A percentile compares a stretch with the other conserved stretches of the same genome.
phyloP scores from a whole-genome alignment of 371 early-diverging fungal genomes.

The Lichtheimia ornata region DNA sequence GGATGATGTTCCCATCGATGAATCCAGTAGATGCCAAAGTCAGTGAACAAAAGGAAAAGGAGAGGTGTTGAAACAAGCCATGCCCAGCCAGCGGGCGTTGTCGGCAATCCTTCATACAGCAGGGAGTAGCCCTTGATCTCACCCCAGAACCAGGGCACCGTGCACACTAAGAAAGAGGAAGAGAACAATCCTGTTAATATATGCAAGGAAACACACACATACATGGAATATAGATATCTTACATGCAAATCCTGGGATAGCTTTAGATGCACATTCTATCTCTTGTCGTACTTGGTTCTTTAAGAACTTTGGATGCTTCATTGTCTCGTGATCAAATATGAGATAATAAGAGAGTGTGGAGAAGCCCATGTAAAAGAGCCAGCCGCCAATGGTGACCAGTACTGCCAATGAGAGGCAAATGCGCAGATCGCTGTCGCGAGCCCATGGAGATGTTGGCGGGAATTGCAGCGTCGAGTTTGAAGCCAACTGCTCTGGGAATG shows the following conservation, averaged over 20 bases:
- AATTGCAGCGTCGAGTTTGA: constrained; percentile 11
- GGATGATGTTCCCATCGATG: constrained; percentile 92
- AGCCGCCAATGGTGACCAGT: constrained; percentile 71
- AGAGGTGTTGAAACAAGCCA: constrained; percentile 67
- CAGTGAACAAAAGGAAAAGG: constrained; percentile 88
- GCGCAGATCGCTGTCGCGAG: constrained; percentile 68
- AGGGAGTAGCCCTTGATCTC: constrained; percentile 87
- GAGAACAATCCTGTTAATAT: too few relatives aligned
- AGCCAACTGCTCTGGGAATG: constrained; percentile 34
- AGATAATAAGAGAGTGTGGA: constrained; percentile 77
- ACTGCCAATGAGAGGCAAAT: constrained; percentile 71
- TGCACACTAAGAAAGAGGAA: constrained; percentile 54
- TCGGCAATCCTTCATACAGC: constrained; percentile 62
- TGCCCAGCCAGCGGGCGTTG: constrained; percentile 48
- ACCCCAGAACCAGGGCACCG: constrained; percentile 89
- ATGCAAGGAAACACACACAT: too few relatives aligned
- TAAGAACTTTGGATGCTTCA: constrained; percentile 93
- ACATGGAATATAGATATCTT: constrained; percentile 10
- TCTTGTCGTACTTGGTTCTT: constrained; percentile 87
- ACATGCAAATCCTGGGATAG: constrained; percentile 78
- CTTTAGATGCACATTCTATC: constrained; percentile 76
- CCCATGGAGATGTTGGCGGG: constrained; percentile 26
- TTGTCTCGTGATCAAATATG: constrained; percentile 83
- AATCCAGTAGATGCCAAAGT: constrained; percentile 93
- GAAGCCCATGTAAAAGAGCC: constrained; percentile 77